Percentiles rank a stretch among this genome's conserved stretches.
Evolutionary conservation across 2,329 filamentous ascomycete genomes (phyloP).

Genomic region (Pseudopithomyces maydicus): DNA sequence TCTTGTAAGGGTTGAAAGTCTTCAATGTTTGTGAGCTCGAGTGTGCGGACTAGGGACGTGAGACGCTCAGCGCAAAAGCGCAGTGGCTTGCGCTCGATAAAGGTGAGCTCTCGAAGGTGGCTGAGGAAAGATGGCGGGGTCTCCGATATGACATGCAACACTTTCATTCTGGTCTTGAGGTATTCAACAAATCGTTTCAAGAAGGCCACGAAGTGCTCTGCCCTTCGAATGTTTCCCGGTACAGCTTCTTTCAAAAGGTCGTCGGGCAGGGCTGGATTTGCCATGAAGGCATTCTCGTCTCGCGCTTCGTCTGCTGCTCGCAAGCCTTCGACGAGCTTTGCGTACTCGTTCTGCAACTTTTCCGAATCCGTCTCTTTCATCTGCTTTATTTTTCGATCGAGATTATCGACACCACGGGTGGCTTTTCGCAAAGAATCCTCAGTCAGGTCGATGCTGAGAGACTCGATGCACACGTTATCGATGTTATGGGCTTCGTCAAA

Average conservation of each 20-base stretch:
- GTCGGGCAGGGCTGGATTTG: conserved; percentile 90
- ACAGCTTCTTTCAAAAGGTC: conserved; percentile 95
- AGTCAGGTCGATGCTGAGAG: conserved; percentile 93
- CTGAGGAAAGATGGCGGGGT: conserved; percentile 92
- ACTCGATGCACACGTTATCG: conserved; percentile 98
- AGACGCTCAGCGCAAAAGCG: conserved; percentile 93
- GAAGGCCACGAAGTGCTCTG: conserved; percentile 95
- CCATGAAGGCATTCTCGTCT: conserved; percentile 95
- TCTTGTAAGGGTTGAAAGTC: conserved; percentile 97
- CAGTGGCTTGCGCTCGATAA: conserved; percentile 94
- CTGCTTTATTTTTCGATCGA: conserved; percentile 88
- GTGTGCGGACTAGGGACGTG: conserved; percentile 89
- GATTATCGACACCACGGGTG: conserved; percentile 84
- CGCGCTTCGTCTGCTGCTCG: conserved; percentile 86
- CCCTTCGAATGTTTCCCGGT: conserved; percentile 92
- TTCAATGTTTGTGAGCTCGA: conserved; percentile 96
- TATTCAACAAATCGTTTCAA: conserved; percentile 98
- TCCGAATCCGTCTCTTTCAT: conserved; percentile 96
- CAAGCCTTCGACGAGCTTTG: conserved; percentile 91
- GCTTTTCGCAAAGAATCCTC: conserved; percentile 93
- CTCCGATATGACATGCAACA: conserved; percentile 95
- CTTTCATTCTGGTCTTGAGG: conserved; percentile 97
- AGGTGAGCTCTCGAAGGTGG: conserved; percentile 93
- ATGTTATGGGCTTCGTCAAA: conserved; percentile 99
- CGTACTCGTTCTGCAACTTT: conserved; percentile 92